These are phyloP conservation scores for Iris pallida DNA, from an alignment of 116 monocot genomes.

Conservation along the genomic window DNA sequence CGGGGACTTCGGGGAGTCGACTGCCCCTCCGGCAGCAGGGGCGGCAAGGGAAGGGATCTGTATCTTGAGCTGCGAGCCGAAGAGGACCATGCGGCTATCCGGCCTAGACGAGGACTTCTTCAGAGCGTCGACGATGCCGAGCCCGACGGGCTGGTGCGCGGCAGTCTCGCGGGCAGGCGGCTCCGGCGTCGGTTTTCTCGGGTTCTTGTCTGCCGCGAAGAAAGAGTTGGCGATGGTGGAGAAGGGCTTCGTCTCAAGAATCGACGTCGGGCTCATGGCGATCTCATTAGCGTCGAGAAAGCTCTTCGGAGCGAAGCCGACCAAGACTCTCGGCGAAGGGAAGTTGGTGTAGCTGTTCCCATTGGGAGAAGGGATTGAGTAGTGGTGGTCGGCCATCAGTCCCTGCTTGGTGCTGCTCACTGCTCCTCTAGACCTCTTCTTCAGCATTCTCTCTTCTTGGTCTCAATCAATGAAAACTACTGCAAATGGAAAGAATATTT, in stretches of 20 bases:
- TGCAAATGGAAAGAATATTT: no score
- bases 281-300: slow-evolving; percentile 17
- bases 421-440: neutral
- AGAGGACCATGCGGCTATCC: slow-evolving; percentile 37
- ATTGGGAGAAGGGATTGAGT: slow-evolving; percentile 8
- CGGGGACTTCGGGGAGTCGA: slow-evolving; percentile 29
- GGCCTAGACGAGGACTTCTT: neutral
- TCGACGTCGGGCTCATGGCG: slow-evolving; percentile 62
- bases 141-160: slow-evolving; percentile 23
- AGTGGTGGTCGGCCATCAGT: neutral
- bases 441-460: neutral
- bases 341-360: neutral
- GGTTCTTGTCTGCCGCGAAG: slow-evolving; percentile 25
- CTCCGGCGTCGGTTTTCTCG: slow-evolving; percentile 15
- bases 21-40: neutral
- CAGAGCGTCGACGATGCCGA: slow-evolving; percentile 56
- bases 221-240: slow-evolving; percentile 27
- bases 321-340: slow-evolving; percentile 32
- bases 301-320: slow-evolving; percentile 23
- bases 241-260: slow-evolving; percentile 47
- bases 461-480: neutral
- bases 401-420: neutral
- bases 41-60: slow-evolving; percentile 29
- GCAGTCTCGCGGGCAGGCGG: slow-evolving; percentile 4
- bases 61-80: slow-evolving; percentile 50